Evolutionary conservation across 2,329 filamentous ascomycete genomes (phyloP).

Genomic region (Capronia epimyces): DNA sequence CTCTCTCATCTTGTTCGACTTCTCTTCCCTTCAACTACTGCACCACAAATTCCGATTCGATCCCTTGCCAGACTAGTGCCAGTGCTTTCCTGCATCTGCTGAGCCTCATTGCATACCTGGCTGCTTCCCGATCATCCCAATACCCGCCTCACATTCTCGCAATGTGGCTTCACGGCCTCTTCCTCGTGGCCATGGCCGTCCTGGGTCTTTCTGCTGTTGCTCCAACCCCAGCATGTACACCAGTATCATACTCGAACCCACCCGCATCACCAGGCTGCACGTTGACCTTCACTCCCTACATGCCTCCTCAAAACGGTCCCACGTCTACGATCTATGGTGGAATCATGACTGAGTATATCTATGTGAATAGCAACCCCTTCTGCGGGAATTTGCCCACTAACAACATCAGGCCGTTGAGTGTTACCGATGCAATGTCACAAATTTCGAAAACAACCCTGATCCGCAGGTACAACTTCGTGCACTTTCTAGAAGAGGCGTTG

Average conservation of each 20-base stretch:
- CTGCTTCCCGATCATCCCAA: not conserved
- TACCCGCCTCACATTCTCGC: not conserved
- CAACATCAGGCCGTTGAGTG: conserved; percentile 26
- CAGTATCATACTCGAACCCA: not conserved
- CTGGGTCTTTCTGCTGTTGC: conserved; percentile 10
- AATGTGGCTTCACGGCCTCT: conserved; percentile 14
- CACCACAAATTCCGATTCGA: not conserved
- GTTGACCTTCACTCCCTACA: conserved; percentile 21
- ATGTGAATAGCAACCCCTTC: conserved; percentile 11
- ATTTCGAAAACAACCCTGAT: conserved; percentile 19
- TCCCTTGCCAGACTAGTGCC: not conserved
- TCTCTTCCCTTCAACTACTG: conserved; percentile 3
- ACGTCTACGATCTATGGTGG: conserved; percentile 24
- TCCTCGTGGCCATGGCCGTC: conserved; percentile 12
- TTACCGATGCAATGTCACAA: conserved; percentile 25
- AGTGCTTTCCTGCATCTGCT: not conserved
- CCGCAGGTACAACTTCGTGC: conserved; percentile 12
- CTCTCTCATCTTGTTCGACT: not conserved
- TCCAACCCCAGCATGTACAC: conserved; percentile 3
- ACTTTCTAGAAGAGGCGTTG: not conserved
- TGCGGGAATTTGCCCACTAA: not conserved
- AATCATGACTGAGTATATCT: conserved; percentile 25
- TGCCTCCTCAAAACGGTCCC: conserved; percentile 24
- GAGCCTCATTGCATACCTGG: not conserved
- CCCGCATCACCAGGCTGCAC: conserved; percentile 13